A percentile compares a stretch with the other conserved stretches of the same genome.
These are phyloP conservation scores for Nothomitra cinnamomea DNA, from an alignment of 2,329 filamentous ascomycete genomes.

Conservation along the genomic window DNA sequence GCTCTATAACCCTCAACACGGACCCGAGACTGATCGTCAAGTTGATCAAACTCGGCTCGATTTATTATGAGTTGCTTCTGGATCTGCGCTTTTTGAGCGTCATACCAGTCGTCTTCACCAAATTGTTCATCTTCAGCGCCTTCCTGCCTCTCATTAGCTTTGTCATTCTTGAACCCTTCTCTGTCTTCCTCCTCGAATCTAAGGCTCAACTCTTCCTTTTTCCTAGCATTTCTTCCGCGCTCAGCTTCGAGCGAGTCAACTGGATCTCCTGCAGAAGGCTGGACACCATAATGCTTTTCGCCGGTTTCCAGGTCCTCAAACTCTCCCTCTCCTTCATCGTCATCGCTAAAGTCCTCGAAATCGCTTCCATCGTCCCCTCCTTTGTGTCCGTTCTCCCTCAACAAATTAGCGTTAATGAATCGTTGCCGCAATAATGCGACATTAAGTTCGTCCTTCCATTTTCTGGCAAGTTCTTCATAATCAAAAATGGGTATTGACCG, in stretches of 20 bases:
- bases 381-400: slow-evolving; percentile 25
- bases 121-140: slow-evolving; percentile 57
- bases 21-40: slow-evolving; percentile 69
- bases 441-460: slow-evolving; percentile 69
- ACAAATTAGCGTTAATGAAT: slow-evolving; percentile 55
- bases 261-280: slow-evolving; percentile 23
- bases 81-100: slow-evolving; percentile 82
- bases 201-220: slow-evolving; percentile 86
- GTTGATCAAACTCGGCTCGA: slow-evolving; percentile 72
- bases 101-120: slow-evolving; percentile 97
- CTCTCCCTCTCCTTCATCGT: slow-evolving; percentile 58
- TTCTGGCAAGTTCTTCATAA: slow-evolving; percentile 62
- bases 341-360: slow-evolving; percentile 24
- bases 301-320: slow-evolving; percentile 77
- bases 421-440: slow-evolving; percentile 56
- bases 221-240: slow-evolving; percentile 72
- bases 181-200: slow-evolving; percentile 95
- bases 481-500: slow-evolving; percentile 63
- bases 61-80: slow-evolving; percentile 97
- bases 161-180: slow-evolving; percentile 89
- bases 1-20: slow-evolving; percentile 82
- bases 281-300: slow-evolving; percentile 35
- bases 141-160: slow-evolving; percentile 56
- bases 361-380: slow-evolving; percentile 36
- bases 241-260: slow-evolving; percentile 59